phyloP scores from a whole-genome alignment of 306 rosid genomes.

The Prunus dulcis region DNA sequence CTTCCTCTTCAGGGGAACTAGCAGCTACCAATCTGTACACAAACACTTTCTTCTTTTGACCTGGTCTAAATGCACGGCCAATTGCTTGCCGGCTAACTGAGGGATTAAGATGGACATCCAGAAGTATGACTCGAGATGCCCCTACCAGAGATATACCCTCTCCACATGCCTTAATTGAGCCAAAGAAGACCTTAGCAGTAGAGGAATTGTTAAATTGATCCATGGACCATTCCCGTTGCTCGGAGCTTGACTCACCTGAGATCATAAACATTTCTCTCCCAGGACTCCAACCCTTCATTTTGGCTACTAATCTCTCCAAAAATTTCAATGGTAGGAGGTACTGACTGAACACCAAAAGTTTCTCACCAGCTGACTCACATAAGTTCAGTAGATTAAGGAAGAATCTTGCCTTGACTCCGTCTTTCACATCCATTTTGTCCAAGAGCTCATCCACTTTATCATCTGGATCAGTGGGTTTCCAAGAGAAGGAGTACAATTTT shows the following conservation, averaged over 20 bases:
- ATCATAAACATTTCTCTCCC: conserved; percentile 81
- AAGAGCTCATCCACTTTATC: conserved; percentile 52
- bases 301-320: conserved; percentile 66
- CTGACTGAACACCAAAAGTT: conserved; percentile 88
- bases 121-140: conserved; percentile 75
- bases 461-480: conserved; percentile 34
- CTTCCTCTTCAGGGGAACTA: conserved; percentile 81
- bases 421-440: conserved; percentile 45
- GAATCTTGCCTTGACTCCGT: conserved; percentile 86
- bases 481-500: conserved; percentile 42
- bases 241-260: conserved; percentile 73
- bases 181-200: conserved; percentile 79
- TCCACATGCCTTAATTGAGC: conserved; percentile 97
- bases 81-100: conserved; percentile 95
- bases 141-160: conserved; percentile 97
- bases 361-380: conserved; percentile 73
- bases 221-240: conserved; percentile 76
- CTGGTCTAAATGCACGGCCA: conserved; percentile 96
- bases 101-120: conserved; percentile 89
- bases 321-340: conserved; percentile 80
- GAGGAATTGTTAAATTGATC: conserved; percentile 73
- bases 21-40: conserved; percentile 76
- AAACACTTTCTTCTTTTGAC: conserved; percentile 71
- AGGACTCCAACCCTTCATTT: conserved; percentile 61
- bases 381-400: conserved; percentile 54